Percentiles rank a stretch among this genome's conserved stretches.
Conservation (phyloP, 495 filamentous ascomycete genomes). For the Tetracladium setigerum region DNA sequence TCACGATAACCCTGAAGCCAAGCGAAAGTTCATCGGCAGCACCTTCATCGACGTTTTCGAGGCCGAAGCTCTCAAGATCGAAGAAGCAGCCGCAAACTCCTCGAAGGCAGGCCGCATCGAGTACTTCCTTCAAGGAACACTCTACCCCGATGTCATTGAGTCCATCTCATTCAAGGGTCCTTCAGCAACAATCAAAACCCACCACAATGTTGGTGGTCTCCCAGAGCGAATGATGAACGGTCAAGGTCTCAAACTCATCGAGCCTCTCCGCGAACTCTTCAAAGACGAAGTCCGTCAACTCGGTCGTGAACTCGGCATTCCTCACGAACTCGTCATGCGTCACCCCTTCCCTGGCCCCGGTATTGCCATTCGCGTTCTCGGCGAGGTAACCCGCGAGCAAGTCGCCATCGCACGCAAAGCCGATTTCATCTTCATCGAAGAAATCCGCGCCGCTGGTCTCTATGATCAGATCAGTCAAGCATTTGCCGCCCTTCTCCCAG, state of each 20-base stretch:
- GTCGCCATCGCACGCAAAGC: slow-evolving; percentile 77
- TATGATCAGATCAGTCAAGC: slow-evolving; percentile 81
- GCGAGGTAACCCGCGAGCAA: slow-evolving; percentile 74
- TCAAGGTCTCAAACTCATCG: slow-evolving; percentile 55
- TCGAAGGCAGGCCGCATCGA: slow-evolving; percentile 61
- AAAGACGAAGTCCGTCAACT: slow-evolving; percentile 81
- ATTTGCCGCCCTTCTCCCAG: slow-evolving; percentile 69
- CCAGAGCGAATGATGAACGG: slow-evolving; percentile 45
- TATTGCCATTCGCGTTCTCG: slow-evolving; percentile 81
- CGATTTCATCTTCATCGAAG: slow-evolving; percentile 81
- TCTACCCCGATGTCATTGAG: slow-evolving; percentile 79
- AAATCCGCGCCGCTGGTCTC: slow-evolving; percentile 75
- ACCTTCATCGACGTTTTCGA: slow-evolving; percentile 83
- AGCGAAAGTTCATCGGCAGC: slow-evolving; percentile 86
- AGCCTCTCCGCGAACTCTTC: slow-evolving; percentile 71
- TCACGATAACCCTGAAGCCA: slow-evolving; percentile 71
- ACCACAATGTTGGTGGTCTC: slow-evolving; percentile 79
- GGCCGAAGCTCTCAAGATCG: slow-evolving; percentile 68
- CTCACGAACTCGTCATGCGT: slow-evolving; percentile 69
- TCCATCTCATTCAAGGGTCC: slow-evolving; percentile 78
- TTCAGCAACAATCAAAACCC: slow-evolving; percentile 70
- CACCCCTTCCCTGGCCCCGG: slow-evolving; percentile 84
- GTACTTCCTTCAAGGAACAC: slow-evolving; percentile 80
- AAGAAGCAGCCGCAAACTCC: slow-evolving; percentile 53
- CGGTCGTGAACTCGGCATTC: slow-evolving; percentile 68